phyloP scores from a whole-genome alignment of 768 basidiomycete species.

The Boletellus sp. region DNA sequence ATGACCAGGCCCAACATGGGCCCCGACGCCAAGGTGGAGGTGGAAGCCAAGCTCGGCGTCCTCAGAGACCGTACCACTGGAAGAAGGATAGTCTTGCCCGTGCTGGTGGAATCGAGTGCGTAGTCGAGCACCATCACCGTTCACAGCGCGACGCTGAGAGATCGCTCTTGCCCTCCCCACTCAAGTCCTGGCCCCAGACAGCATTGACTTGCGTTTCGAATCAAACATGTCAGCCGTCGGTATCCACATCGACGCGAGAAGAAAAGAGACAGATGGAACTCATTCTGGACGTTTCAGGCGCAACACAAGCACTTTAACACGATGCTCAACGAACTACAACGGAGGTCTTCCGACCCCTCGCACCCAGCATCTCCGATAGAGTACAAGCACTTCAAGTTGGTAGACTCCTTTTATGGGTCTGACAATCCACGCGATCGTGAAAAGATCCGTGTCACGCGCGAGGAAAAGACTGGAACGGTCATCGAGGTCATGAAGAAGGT shows the following conservation, averaged over 20 bases:
- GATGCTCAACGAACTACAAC: slow-evolving; percentile 80
- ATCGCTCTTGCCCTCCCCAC: background rate
- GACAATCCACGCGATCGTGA: slow-evolving; percentile 37
- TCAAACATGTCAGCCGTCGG: slow-evolving; percentile 89
- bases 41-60: slow-evolving; percentile 87
- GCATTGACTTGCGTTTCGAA: slow-evolving; percentile 71
- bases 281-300: slow-evolving; percentile 40
- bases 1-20: slow-evolving; percentile 52
- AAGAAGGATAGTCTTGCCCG: slow-evolving; percentile 62
- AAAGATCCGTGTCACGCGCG: slow-evolving; percentile 81
- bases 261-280: slow-evolving; percentile 7
- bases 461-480: slow-evolving; percentile 67
- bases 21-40: slow-evolving; percentile 57
- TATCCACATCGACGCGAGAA: slow-evolving; percentile 15
- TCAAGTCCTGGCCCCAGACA: slow-evolving; percentile 72
- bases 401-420: slow-evolving; percentile 72
- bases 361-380: slow-evolving; percentile 56
- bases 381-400: slow-evolving; percentile 72
- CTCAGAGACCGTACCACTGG: slow-evolving; percentile 56
- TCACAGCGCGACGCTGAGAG: slow-evolving; percentile 3
- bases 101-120: slow-evolving; percentile 83
- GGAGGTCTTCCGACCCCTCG: slow-evolving; percentile 47
- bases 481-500: slow-evolving; percentile 73
- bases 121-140: slow-evolving; percentile 13
- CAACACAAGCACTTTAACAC: slow-evolving; percentile 88